Evolutionary conservation across 2,329 filamentous ascomycete genomes (phyloP), one percentile per base, ranked within the genome.

Genomic region (Microsporum ferrugineum): DNA sequence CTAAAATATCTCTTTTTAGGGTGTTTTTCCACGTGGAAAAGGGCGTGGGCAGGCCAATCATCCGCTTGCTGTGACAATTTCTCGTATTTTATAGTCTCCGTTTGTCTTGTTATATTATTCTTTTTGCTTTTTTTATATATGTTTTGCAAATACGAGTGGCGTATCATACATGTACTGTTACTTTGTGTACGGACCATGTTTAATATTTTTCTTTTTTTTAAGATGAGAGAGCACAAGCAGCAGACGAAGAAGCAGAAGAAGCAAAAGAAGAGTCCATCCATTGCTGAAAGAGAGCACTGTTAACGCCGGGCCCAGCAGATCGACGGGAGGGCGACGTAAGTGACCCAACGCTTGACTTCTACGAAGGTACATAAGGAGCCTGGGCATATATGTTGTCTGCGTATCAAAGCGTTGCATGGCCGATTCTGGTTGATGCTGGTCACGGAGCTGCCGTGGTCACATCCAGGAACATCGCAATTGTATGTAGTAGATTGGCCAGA

Each of bases 1-100:
- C 17, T 23, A 23, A 23, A 23, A 23, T 55, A 5, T 55, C 12
- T 17, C 5, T 3, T 36, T 29, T 55, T 31, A 5, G 29, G 29
- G 29, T 55, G 49, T 34, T 55, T 23, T 55, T 36, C 49, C 49
- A 55, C 49, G 49, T 55, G 49, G 49, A 55, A 55, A 36, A n/a
- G 27, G 43, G 45, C 45, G 23, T 49, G 45, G 23, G 45, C 45
- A 49, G 33, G 49, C 49, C 49, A 55, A 55, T 55, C 49, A 55
- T 55, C 49, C 49, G 49, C 31, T 55, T 55, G 31, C 49, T 23
- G 49, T 55, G 49, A 23, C 49, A 55, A 34, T 10, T 55, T 31
- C 23, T 31, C 27, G 34, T 31, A 31, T 55, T 34, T 55, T 53
- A 34, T 55, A 36, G 49, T 23, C 49, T n/a, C 49, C 23, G 45